A percentile compares a stretch with the other conserved stretches of the same genome.
Conservation (phyloP, 371 early-diverging fungal genomes). For the Mucor indicus region DNA sequence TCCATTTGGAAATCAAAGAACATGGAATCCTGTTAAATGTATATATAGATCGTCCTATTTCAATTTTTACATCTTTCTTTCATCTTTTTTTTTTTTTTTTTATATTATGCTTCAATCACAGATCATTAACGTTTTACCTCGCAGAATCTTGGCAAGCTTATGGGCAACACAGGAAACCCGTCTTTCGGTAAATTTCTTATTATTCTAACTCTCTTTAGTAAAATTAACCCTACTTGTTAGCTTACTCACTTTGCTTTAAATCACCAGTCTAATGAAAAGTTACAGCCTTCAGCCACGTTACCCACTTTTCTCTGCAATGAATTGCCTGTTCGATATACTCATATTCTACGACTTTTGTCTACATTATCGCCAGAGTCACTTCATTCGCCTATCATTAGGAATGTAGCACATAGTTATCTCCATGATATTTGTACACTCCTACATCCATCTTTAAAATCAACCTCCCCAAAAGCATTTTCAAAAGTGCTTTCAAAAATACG, state of each 20-base stretch:
- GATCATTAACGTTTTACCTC: constrained; percentile 38
- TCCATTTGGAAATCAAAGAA: constrained; percentile 2
- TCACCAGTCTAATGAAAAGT: neutral
- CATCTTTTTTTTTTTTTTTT: constrained; percentile 4
- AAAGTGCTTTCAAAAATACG: constrained; percentile 34
- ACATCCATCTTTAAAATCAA: constrained; percentile 34
- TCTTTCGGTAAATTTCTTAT: constrained; percentile 29
- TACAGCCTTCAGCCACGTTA: constrained; percentile 38
- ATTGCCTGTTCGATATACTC: constrained; percentile 67
- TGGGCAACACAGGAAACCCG: constrained; percentile 44
- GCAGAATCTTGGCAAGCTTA: constrained; percentile 29
- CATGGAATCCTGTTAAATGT: neutral
- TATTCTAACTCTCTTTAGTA: too few species aligned
- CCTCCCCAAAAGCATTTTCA: constrained; percentile 43
- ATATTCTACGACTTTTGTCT: constrained; percentile 54
- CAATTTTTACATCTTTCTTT: neutral
- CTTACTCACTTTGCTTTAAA: too few species aligned
- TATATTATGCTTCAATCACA: constrained; percentile 39
- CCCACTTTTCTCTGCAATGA: constrained; percentile 67
- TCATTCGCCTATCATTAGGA: constrained; percentile 30
- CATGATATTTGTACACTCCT: constrained; percentile 39
- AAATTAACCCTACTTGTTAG: too few species aligned
- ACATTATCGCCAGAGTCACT: constrained; percentile 33
- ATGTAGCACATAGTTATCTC: constrained; percentile 42
- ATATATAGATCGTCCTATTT: neutral